Base-by-base conservation (phyloP, 768 basidiomycete species). In the Collybiopsis confluens region DNA sequence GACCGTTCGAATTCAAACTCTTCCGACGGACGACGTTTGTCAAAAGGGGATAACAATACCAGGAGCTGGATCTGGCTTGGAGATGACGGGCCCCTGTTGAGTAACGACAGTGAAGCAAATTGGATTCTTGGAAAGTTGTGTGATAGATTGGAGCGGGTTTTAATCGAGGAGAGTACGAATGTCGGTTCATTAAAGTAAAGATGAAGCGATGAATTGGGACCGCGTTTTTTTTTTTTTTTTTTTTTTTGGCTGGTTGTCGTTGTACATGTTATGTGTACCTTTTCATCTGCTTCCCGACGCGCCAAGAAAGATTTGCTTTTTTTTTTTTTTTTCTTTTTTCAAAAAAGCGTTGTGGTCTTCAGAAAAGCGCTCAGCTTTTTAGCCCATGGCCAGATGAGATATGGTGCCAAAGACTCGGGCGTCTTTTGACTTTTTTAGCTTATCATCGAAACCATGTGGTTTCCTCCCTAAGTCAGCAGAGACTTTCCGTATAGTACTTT, bases 11-110 rank as follows among this genome's bases (percentile, higher is more conserved):
- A 4, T 35, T 13, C 20, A 21, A 23, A 21, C 8, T 18, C 27
- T 48, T 23, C 10, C 30, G 3, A 16, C 45, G 8, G 35, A 33
- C 18, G 27, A 27, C 3, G 13, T 27, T 45, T 6, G 16, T 45
- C 23, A 10, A 16, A 10, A 20, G 11, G 20, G 8, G 3, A 56
- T n/a, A 43, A 24, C 27, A 20, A 40, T 30, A 48, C 40, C 6
- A 56, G 56, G 10, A 67, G 57, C 4, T 72, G 68, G 69, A 68
- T 68, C 2, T 75, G 73, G 74, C 56, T 74, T 27, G 65, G 65
- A 0, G 73, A 74, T 50, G 64, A 72, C 0, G 72, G 74, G 7
- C 73, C 74, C 20, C 59, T 76, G 27, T 69, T 74, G 49, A 73
- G 70, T 41, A 47, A 55, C 6, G 58, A 63, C 4, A 66, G 65